phyloP scores from a whole-genome alignment of 257 asterid genomes.

The Solanum corneliomulleri region DNA sequence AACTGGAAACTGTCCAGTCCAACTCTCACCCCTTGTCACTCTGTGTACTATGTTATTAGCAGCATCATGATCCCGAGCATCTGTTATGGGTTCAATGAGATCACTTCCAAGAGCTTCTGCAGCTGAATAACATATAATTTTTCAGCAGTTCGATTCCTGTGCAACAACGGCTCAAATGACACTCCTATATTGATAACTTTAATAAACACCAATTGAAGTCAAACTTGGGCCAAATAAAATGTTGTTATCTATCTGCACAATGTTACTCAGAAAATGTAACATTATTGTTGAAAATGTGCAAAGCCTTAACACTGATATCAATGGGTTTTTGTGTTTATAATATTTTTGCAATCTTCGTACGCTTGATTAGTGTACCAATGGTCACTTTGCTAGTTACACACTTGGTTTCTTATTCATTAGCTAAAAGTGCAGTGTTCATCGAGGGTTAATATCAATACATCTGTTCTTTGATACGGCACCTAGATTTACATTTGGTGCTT shows the following conservation, averaged over 20 bases:
- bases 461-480: not conserved
- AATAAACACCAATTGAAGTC: not conserved
- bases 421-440: not conserved
- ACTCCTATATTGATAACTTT: not conserved
- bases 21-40: slow-evolving; percentile 46
- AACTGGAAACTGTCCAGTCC: slow-evolving; percentile 82
- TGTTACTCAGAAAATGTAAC: not conserved
- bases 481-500: not conserved
- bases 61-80: slow-evolving; percentile 25
- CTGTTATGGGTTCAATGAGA: slow-evolving; percentile 40
- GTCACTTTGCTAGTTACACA: not conserved
- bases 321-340: not conserved
- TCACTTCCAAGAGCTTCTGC: slow-evolving; percentile 57
- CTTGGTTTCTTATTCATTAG: not conserved
- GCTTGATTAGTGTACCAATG: not conserved
- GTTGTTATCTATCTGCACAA: not conserved
- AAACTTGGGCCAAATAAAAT: not conserved
- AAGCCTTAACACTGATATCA: not conserved
- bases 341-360: not conserved
- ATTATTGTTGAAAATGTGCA: not conserved
- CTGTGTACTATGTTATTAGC: slow-evolving; percentile 42
- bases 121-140: slow-evolving; percentile 46
- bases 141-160: slow-evolving; percentile 84
- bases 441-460: not conserved
- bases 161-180: slow-evolving; percentile 1